Conservation (phyloP, 495 filamentous ascomycete genomes). For the Echria macrotheca region DNA sequence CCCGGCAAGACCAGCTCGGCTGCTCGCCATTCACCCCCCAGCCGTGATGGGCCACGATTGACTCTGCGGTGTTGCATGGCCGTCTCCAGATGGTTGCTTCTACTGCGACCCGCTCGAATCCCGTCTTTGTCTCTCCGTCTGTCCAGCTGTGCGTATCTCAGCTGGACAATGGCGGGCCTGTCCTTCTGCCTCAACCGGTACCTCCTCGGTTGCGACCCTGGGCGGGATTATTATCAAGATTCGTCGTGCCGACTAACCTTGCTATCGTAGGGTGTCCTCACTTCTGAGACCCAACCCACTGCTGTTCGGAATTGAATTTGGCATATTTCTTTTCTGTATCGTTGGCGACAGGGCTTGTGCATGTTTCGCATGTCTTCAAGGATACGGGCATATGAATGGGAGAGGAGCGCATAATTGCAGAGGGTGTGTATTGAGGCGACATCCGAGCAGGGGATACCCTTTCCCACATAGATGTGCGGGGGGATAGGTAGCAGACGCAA, state of each 20-base stretch:
- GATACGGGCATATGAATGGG: slow-evolving; percentile 8
- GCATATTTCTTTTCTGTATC: no score
- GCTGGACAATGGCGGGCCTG: no score
- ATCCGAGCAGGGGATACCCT: slow-evolving; percentile 11
- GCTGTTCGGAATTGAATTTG: neutral
- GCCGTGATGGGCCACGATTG: slow-evolving; percentile 10
- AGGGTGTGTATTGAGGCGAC: slow-evolving; percentile 10
- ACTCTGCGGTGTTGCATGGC: neutral
- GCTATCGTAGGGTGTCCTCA: no score
- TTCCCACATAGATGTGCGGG: slow-evolving; percentile 6
- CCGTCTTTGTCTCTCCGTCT: no score
- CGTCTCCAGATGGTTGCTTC: neutral
- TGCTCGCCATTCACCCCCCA: neutral
- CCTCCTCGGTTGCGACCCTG: no score
- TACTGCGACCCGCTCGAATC: no score
- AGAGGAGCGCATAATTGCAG: slow-evolving; percentile 12
- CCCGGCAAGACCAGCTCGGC: slow-evolving; percentile 2
- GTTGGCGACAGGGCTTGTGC: neutral
- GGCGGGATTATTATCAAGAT: no score
- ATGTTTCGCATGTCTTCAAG: neutral
- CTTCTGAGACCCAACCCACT: neutral
- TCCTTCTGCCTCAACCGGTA: no score
- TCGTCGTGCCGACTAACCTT: no score
- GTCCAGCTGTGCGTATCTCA: no score
- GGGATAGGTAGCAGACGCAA: slow-evolving; percentile 8